These are phyloP conservation scores for Psilocybe azurescens DNA, from an alignment of 768 basidiomycete genomes.

Conservation along the genomic window DNA sequence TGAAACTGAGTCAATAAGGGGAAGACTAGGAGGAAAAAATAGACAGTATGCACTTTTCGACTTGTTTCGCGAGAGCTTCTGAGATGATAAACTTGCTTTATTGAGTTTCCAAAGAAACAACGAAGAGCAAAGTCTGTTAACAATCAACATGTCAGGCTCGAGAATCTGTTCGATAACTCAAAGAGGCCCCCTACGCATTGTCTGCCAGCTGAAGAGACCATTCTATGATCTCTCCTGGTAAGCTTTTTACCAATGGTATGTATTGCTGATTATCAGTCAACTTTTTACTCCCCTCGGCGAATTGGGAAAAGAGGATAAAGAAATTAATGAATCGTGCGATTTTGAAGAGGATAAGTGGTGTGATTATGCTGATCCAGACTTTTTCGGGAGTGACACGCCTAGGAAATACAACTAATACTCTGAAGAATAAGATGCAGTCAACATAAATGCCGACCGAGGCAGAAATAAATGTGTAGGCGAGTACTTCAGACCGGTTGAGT, in stretches of 20 bases:
- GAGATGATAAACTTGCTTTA: not conserved
- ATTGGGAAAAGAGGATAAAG: not conserved
- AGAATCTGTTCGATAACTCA: not conserved
- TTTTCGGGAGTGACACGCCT: not conserved
- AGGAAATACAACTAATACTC: not conserved
- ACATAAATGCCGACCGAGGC: not conserved
- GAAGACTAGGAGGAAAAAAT: not conserved
- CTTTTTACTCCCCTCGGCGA: not conserved
- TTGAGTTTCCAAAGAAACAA: not conserved
- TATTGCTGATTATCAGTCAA: not conserved
- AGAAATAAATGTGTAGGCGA: not conserved
- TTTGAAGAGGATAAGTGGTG: not conserved
- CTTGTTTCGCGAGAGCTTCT: not conserved
- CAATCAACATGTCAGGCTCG: not conserved
- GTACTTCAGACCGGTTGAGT: not conserved
- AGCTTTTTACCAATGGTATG: not conserved
- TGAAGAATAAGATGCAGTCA: not conserved
- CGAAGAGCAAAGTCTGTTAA: not conserved
- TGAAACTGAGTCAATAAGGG: too few species aligned
- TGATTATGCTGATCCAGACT: not conserved
- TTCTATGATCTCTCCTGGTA: not conserved
- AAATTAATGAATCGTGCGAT: not conserved
- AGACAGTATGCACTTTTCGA: not conserved
- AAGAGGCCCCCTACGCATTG: not conserved
- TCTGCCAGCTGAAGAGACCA: not conserved